Conservation (phyloP, 345 rosid genomes). For the Salix brachista region DNA sequence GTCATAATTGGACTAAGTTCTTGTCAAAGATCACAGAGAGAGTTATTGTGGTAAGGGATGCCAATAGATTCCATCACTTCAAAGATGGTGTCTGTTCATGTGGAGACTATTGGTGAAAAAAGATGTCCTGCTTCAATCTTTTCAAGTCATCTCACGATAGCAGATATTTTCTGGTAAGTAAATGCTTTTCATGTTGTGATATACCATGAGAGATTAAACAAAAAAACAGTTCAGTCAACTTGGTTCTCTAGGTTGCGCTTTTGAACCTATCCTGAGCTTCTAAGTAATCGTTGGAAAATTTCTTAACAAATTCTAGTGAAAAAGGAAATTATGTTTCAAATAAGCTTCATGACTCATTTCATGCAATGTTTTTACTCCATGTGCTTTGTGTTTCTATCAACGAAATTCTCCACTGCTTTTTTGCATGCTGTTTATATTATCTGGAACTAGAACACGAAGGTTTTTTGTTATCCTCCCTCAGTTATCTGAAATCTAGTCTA, state of each 20-base stretch:
- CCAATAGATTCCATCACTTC: slow-evolving; percentile 81
- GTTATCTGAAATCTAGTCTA: neutral
- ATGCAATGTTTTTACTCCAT: neutral
- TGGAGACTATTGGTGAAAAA: slow-evolving; percentile 67
- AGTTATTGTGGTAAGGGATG: slow-evolving; percentile 71
- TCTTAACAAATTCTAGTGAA: neutral
- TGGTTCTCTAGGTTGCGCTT: neutral
- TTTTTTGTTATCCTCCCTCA: neutral
- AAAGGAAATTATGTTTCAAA: neutral
- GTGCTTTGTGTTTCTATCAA: neutral
- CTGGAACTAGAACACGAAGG: neutral
- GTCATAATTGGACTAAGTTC: slow-evolving; percentile 66
- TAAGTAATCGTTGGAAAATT: neutral
- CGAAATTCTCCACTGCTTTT: neutral
- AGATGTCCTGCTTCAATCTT: neutral
- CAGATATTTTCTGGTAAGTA: neutral
- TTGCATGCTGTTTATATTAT: neutral
- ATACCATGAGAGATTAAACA: neutral
- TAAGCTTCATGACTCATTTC: neutral
- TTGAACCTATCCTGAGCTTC: neutral
- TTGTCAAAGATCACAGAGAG: slow-evolving; percentile 68
- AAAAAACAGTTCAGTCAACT: neutral
- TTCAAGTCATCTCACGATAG: neutral
- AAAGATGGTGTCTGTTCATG: slow-evolving; percentile 73
- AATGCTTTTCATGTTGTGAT: neutral